These are phyloP conservation scores for Sclerotinia subarctica DNA, from an alignment of 2,329 filamentous ascomycete genomes.

Conservation along the genomic window DNA sequence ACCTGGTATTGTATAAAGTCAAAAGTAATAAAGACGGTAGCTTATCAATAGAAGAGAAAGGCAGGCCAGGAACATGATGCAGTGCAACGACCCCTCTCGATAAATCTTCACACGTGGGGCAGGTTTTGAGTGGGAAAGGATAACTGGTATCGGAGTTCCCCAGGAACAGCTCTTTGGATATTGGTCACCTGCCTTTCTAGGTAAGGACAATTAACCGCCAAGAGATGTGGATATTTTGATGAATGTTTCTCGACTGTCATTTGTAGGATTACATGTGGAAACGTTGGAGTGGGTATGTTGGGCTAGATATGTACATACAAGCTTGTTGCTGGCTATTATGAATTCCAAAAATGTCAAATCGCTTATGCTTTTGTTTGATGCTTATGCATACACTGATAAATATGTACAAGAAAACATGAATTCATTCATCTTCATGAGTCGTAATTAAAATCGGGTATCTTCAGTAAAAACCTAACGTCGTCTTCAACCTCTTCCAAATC, in stretches of 20 bases:
- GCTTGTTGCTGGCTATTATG: background rate
- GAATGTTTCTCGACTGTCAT: background rate
- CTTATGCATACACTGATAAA: slow-evolving; percentile 1
- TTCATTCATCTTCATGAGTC: slow-evolving; percentile 16
- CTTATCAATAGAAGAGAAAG: slow-evolving; percentile 2
- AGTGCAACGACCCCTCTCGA: slow-evolving; percentile 7
- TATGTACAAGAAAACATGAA: slow-evolving; percentile 11
- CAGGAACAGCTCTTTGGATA: background rate
- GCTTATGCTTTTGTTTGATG: slow-evolving; percentile 6
- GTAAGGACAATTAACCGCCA: slow-evolving; percentile 1
- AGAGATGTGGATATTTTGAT: slow-evolving; percentile 11
- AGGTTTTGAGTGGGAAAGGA: background rate
- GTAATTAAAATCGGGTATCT: slow-evolving; percentile 8
- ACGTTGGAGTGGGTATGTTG: background rate
- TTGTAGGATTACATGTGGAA: background rate
- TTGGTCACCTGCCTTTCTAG: slow-evolving; percentile 8
- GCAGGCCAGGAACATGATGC: slow-evolving; percentile 1
- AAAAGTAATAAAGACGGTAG: background rate
- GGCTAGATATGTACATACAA: background rate
- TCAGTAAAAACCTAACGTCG: background rate
- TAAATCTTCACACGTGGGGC: slow-evolving; percentile 15
- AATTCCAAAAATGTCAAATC: background rate
- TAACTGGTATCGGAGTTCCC: slow-evolving; percentile 8
- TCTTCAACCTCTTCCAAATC: slow-evolving; percentile 55
- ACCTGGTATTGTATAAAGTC: background rate